Base-by-base conservation (phyloP, 352 stramenopile genomes). In the Pythium apleroticum region DNA sequence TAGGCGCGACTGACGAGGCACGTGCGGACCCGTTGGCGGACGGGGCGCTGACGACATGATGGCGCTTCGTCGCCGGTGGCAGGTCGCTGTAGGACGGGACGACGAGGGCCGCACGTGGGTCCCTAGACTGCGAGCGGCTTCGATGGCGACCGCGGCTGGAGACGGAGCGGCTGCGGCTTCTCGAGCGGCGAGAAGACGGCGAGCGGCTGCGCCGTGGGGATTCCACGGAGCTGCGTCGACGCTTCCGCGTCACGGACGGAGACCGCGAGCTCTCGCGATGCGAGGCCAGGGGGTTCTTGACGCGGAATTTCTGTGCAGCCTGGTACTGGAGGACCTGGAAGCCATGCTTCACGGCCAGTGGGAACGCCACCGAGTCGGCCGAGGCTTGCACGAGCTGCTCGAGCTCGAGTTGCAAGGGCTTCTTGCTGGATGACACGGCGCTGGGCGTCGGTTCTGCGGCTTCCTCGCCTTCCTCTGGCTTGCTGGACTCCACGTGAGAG, bases 381-480 rank as follows among this genome's bases (percentile, higher is more conserved):
- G 30, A 20, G 27, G 20, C 22, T 20, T 52, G 37, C n/a, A 73
- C 61, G 14, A 52, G 27, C 27, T 12, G 22, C 43, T 69, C 66
- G 0, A 73, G 41, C 31, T 68, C 24, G 4, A 37, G 19, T 22
- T 60, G 43, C 10, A 72, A 48, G 3, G 60, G 41, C 22, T 25
- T 24, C 31, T 68, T 55, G 60, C 24, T 46, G 9, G 31, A 55
- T 15, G 60, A 57, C 12, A 20, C 35, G 12, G 58, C 57, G 12
- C 63, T 65, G 9, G 37, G 56, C 19, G 57, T 41, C 6, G 30
- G 22, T 19, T 70, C 31, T 53, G 22, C 17, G 61, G 25, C 64
- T 70, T 86, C 83, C 49, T 91, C 83, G 6, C 83, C 81, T 65
- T 92, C 80, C 59, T 92, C 81, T 20, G 75, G 71, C 15, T 78